phyloP scores from a whole-genome alignment of 768 basidiomycete species.

The Pulveroboletus frians region DNA sequence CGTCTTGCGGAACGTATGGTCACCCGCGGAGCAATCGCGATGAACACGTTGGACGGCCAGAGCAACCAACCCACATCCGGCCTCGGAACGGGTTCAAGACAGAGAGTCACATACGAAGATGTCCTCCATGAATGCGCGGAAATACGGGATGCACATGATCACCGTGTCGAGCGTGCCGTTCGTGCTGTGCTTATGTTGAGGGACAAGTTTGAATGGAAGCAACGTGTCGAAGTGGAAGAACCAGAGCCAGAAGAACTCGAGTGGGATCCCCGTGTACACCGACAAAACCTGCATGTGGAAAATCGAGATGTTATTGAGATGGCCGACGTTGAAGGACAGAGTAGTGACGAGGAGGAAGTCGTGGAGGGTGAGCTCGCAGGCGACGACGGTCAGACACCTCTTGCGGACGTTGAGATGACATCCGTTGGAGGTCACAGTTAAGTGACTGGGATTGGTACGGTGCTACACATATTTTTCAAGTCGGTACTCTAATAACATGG shows the following conservation, averaged over 20 bases:
- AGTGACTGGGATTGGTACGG: neutral
- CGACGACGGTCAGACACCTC: constrained; percentile 28
- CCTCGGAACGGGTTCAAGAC: constrained; percentile 19
- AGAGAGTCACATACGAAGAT: constrained; percentile 43
- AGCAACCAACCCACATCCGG: constrained; percentile 22
- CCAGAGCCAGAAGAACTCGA: constrained; percentile 76
- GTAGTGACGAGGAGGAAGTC: constrained; percentile 35
- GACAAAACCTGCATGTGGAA: constrained; percentile 7
- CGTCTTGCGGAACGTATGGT: constrained; percentile 63
- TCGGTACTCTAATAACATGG: constrained; percentile 24
- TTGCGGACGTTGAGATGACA: constrained; percentile 23
- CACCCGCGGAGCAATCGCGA: constrained; percentile 44
- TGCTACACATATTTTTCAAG: neutral
- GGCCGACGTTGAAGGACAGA: constrained; percentile 31
- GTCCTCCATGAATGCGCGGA: constrained; percentile 62
- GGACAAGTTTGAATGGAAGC: constrained; percentile 80
- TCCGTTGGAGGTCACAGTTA: constrained; percentile 2
- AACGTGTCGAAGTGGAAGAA: constrained; percentile 71
- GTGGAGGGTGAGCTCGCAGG: constrained; percentile 33
- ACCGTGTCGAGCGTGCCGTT: constrained; percentile 70
- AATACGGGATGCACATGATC: constrained; percentile 67
- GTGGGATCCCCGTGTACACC: constrained; percentile 53
- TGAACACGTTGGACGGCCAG: constrained; percentile 44
- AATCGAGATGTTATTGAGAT: constrained; percentile 13
- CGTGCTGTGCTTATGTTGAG: constrained; percentile 71